Base-by-base conservation (phyloP, 257 asterid species). In the Nicotiana obtusifolia region DNA sequence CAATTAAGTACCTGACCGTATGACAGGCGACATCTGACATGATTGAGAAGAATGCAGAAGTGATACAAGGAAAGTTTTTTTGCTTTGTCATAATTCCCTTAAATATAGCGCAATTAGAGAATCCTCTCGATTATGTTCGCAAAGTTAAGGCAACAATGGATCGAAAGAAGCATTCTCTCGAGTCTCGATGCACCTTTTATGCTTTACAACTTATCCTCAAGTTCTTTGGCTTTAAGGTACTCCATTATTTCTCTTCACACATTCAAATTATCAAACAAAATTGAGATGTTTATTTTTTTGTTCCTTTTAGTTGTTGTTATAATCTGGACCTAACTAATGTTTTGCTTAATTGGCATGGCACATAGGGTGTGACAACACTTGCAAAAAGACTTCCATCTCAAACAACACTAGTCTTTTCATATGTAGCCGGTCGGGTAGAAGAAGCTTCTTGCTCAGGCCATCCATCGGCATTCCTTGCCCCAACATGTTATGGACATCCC, bases 61-160 rank as follows among this genome's bases (percentile, higher is more conserved):
- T 71, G 26, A 20, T 71, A 71, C 78, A 44, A 71, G 78, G 59
- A 71, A 71, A 71, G 0, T 71, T 59, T 13, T 44, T 71, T 11
- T 35, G 14, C 14, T 44, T 44, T 71, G 35, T 41, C 59, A 22
- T 71, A 71, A 71, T 71, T 41, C 59, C 78, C 7, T 41, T 71
- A 41, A 2, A 3, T 44, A 44, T 71, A 11, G 59, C 20, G 5
- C 59, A 41, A 44, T 41, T 41, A 13, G 6, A 71, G 28, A 71
- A 44, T 71, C 78, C 59, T 20, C 78, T 71, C 7, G 59, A 22
- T 22, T 71, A 71, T 71, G 35, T 44, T 22, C 59, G 20, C 78
- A 41, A 71, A 71, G 78, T 59, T 44, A 71, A 44, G 7, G 22
- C 13, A 71, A 41, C 78, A 71, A 71, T 71, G 78, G 78, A 71